A percentile compares a stretch with the other conserved stretches of the same genome.
phyloP scores from a whole-genome alignment of 2,329 filamentous ascomycete species.

The Sporothrix euskadiensis region DNA sequence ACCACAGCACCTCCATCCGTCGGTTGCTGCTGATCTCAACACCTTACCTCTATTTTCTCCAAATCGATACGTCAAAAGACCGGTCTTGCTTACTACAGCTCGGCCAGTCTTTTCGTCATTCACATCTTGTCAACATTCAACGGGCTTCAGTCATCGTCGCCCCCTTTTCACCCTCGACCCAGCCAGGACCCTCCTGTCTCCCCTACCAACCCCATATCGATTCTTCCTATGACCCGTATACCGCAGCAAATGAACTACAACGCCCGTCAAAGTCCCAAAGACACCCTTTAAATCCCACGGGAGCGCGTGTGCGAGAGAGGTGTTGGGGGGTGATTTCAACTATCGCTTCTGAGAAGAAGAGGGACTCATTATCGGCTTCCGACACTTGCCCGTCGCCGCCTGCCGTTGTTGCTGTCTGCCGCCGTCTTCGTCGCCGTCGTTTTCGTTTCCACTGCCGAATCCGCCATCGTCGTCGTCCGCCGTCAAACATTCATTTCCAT shows the following conservation, averaged over 20 bases:
- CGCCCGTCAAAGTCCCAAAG: constrained; percentile 54
- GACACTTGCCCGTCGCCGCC: constrained; percentile 37
- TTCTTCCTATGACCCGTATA: constrained; percentile 57
- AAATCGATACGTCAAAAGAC: constrained; percentile 19
- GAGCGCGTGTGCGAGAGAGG: constrained; percentile 64
- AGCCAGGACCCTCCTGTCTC: constrained; percentile 18
- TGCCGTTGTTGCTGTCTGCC: constrained; percentile 31
- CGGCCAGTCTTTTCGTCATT: constrained; percentile 25
- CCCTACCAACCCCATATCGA: constrained; percentile 37
- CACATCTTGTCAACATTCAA: constrained; percentile 21
- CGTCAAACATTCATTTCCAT: constrained; percentile 7
- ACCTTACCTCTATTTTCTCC: constrained; percentile 4
- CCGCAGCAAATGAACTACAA: constrained; percentile 55
- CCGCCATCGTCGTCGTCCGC: constrained; percentile 35
- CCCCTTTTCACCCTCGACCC: constrained; percentile 20
- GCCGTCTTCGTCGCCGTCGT: constrained; percentile 37
- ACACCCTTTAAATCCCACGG: constrained; percentile 72
- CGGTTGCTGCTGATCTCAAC: constrained; percentile 7
- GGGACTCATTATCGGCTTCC: constrained; percentile 39
- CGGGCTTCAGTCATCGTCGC: constrained; percentile 27
- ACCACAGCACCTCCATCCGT: background rate
- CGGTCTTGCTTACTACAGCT: constrained; percentile 28
- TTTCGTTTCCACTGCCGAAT: constrained; percentile 28
- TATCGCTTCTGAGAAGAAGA: constrained; percentile 51
- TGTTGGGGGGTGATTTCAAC: constrained; percentile 58